A percentile compares a stretch with the other conserved stretches of the same genome.
Evolutionary conservation across 345 rosid species (phyloP).

Genomic region (Adansonia digitata): DNA sequence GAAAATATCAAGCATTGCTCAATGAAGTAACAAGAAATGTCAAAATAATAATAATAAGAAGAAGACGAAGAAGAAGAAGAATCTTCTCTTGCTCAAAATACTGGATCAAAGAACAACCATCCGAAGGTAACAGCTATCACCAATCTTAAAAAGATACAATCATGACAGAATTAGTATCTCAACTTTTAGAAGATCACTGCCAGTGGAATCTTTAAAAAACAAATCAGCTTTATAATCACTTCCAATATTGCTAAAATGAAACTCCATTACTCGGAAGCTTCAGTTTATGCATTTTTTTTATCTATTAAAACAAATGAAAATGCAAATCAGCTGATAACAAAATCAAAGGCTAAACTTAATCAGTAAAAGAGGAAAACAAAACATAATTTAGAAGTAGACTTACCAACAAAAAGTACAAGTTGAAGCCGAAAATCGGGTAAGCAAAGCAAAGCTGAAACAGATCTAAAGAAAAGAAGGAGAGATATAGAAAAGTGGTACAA

Average conservation of each 20-base stretch:
- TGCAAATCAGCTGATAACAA: neutral
- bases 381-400: neutral
- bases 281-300: neutral
- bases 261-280: neutral
- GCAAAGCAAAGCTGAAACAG: constrained; percentile 5
- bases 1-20: neutral
- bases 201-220: neutral
- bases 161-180: neutral
- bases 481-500: neutral
- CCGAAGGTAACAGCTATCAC: neutral
- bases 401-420: neutral
- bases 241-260: neutral
- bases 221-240: neutral
- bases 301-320: too few relatives aligned
- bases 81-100: neutral
- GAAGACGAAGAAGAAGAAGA: too few relatives aligned
- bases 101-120: neutral
- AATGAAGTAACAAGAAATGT: neutral
- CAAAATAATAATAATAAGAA: neutral
- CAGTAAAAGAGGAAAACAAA: neutral
- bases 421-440: neutral
- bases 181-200: neutral
- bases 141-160: neutral
- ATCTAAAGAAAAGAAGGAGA: neutral
- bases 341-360: neutral